These are phyloP conservation scores for Spiromastix sp. DNA, from an alignment of 2,329 filamentous ascomycete species.

Conservation along the genomic window DNA sequence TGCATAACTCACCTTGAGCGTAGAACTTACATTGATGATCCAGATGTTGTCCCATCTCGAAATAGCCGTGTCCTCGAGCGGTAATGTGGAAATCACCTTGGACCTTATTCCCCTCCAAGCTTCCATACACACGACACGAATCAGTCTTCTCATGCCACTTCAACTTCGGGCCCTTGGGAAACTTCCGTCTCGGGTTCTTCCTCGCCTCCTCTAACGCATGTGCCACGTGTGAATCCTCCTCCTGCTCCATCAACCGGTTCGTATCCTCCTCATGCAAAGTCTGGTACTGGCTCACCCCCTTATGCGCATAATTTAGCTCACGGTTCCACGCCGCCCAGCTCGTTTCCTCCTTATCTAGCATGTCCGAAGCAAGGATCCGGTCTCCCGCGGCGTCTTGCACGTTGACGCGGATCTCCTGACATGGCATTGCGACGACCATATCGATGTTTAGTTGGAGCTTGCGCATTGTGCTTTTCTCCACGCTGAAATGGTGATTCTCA, in stretches of 20 bases:
- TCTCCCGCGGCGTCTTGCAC: conserved; percentile 94
- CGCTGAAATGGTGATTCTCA: conserved; percentile 82
- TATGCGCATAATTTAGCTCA: conserved; percentile 48
- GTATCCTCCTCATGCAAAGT: conserved; percentile 54
- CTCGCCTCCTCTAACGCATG: conserved; percentile 72
- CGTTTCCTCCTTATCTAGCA: conserved; percentile 66
- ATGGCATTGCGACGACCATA: conserved; percentile 81
- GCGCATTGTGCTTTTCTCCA: conserved; percentile 84
- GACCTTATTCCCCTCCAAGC: conserved; percentile 86
- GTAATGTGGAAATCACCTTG: conserved; percentile 98
- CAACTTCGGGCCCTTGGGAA: conserved; percentile 63
- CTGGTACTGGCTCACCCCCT: conserved; percentile 48
- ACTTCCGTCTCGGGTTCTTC: conserved; percentile 55
- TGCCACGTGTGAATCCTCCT: conserved; percentile 73
- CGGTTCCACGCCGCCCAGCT: conserved; percentile 75
- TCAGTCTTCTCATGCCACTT: conserved; percentile 48
- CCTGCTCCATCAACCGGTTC: conserved; percentile 35
- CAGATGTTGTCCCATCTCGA: conserved; percentile 66
- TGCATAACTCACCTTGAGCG: not conserved
- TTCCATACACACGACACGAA: conserved; percentile 83
- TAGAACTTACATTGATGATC: conserved; percentile 65
- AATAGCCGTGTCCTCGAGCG: conserved; percentile 88
- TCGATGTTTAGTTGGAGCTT: conserved; percentile 91
- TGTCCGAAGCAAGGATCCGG: conserved; percentile 69
- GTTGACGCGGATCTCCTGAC: conserved; percentile 83